Conservation (phyloP, 108 stramenopile genomes). For the Cyclotella choctawhatcheeana region DNA sequence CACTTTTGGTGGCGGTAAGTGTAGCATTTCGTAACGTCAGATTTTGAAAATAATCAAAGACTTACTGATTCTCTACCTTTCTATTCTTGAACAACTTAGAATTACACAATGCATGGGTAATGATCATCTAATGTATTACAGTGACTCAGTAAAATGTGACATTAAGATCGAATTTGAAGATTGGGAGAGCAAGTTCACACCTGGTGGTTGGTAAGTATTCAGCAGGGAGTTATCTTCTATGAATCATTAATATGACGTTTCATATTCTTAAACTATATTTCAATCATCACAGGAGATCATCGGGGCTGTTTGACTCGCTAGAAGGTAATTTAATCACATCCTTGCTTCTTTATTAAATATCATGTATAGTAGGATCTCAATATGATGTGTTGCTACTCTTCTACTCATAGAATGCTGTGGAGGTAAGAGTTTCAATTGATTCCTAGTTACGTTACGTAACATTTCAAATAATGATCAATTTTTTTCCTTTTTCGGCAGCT, state of each 20-base stretch:
- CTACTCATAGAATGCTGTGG: background rate
- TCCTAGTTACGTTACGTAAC: too few relatives aligned
- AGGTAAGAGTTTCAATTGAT: background rate
- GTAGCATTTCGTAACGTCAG: too few relatives aligned
- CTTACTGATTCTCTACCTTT: too few relatives aligned
- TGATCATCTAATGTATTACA: slow-evolving; percentile 18
- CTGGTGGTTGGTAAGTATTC: slow-evolving; percentile 2
- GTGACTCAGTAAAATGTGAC: background rate
- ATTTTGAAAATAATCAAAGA: too few relatives aligned
- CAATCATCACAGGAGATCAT: background rate
- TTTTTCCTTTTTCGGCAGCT: too few relatives aligned
- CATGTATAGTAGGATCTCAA: background rate
- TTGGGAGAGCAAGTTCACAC: slow-evolving; percentile 18
- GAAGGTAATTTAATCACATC: slow-evolving; percentile 1
- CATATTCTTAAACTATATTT: too few relatives aligned
- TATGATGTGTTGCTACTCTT: too few relatives aligned
- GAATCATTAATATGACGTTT: too few relatives aligned
- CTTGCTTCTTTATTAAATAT: background rate
- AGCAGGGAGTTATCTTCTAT: too few relatives aligned
- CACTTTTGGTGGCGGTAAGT: background rate
- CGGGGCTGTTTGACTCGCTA: background rate
- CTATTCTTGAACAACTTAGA: background rate
- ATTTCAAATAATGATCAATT: too few relatives aligned
- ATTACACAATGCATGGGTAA: background rate
- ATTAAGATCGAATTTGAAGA: slow-evolving; percentile 21